Base-by-base conservation (phyloP, 768 basidiomycete genomes). In the Agaricus blazei region DNA sequence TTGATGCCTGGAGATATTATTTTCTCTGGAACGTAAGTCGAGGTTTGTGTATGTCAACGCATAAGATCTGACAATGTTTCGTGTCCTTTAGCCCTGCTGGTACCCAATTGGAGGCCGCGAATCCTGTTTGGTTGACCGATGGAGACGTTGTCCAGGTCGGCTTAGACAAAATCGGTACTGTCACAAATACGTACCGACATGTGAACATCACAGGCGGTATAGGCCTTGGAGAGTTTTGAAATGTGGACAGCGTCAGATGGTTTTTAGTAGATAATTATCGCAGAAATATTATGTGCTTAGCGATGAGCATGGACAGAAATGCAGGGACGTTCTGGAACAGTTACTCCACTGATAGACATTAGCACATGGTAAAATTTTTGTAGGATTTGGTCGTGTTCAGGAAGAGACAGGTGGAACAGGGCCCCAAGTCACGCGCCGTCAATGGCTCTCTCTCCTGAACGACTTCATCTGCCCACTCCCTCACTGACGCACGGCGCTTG, bases 1-100 rank as follows among this genome's bases (percentile, higher is more conserved):
- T 56, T 75, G 28, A 59, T 69, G 12, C 75, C 74, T 24, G 75
- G 73, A 15, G 75, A 76, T 54, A 68, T 76, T 2, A 75, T 76
- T 24, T 76, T 74, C 61, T 75, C 73, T 49, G 73, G 72, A 64
- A 74, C 70, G 74, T 71, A 44, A 64, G 72, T 65, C 31, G 12
- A 27, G 11, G 12, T 34, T 48, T 27, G 34, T 9, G 2, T 12
- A n/a, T 15, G 12, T 15, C 15, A 15, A 24, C 38, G 31, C 40
- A 11, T 24, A 7, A 6, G 52, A 19, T 41, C 12, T 58, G 46
- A 52, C 31, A 3, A 45, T 19, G n/a, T 12, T 45, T 36, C 27
- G n/a, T 42, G 9, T 12, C 26, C 27, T 37, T 9, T 43, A 73
- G 72, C 15, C 72, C 73, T 1, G 67, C 62, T 40, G 73, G 73